Evolutionary conservation across 2,329 filamentous ascomycete genomes (phyloP).

Genomic region (Thielaviopsis populi): DNA sequence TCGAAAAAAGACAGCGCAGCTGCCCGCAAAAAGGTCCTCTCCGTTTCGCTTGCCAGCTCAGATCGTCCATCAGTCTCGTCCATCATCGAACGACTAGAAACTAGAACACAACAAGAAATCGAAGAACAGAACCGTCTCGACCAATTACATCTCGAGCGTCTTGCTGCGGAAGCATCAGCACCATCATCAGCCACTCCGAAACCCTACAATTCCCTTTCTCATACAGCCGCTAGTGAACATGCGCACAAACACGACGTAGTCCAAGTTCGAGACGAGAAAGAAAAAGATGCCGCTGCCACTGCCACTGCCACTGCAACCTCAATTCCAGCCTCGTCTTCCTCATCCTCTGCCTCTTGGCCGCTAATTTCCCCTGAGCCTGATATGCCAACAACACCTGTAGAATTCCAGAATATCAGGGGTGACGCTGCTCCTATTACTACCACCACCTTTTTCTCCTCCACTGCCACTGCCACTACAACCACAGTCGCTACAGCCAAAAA

Average conservation of each 20-base stretch:
- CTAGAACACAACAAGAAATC: slow-evolving; percentile 13
- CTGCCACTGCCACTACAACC: not conserved
- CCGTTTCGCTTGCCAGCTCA: slow-evolving; percentile 9
- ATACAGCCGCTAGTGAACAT: too few relatives aligned
- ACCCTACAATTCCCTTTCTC: not conserved
- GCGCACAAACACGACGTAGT: not conserved
- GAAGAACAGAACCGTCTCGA: slow-evolving; percentile 13
- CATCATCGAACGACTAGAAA: slow-evolving; percentile 14
- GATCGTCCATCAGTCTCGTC: slow-evolving; percentile 10
- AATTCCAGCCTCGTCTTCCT: slow-evolving; percentile 1
- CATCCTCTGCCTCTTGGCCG: not conserved
- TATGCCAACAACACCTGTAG: not conserved
- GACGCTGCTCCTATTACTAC: not conserved
- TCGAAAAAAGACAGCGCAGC: not conserved
- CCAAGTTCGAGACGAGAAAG: not conserved
- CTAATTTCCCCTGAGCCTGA: slow-evolving; percentile 6
- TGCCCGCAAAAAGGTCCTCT: slow-evolving; percentile 14
- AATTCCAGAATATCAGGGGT: not conserved
- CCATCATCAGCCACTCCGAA: not conserved
- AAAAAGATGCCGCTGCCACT: not conserved
- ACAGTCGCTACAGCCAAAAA: not conserved
- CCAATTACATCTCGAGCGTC: slow-evolving; percentile 9
- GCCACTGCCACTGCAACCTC: not conserved
- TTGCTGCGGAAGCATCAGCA: not conserved
- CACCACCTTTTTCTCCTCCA: not conserved